These are phyloP conservation scores for Daldinia vernicosa DNA, from an alignment of 495 filamentous ascomycete genomes.

Conservation along the genomic window DNA sequence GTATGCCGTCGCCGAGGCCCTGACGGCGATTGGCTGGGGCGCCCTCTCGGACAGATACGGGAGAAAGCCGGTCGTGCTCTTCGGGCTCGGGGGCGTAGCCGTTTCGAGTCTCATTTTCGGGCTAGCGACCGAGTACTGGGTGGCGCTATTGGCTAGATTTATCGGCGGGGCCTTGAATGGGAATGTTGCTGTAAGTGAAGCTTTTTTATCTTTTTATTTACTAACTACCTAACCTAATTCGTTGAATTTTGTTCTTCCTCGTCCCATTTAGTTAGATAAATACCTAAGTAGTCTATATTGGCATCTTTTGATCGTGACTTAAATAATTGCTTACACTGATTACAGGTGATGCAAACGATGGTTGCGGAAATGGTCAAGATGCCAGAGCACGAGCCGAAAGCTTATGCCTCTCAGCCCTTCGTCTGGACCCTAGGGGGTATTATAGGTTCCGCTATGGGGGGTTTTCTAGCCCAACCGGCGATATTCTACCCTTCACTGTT, in stretches of 20 bases:
- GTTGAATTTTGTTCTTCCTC: too few relatives aligned
- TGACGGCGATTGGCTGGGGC: constrained; percentile 84
- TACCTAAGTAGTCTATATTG: not conserved
- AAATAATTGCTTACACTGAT: not conserved
- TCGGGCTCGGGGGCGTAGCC: constrained; percentile 81
- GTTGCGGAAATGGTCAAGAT: constrained; percentile 87
- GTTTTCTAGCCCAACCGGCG: constrained; percentile 80
- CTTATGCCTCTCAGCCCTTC: constrained; percentile 90
- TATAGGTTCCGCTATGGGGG: constrained; percentile 81
- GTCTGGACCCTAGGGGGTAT: constrained; percentile 89
- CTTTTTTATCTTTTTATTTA: not conserved
- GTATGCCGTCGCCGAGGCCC: constrained; percentile 87
- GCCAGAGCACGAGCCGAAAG: constrained; percentile 82
- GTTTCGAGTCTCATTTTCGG: constrained; percentile 89
- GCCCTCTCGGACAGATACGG: constrained; percentile 82
- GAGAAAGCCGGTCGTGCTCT: constrained; percentile 82
- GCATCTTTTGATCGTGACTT: not conserved
- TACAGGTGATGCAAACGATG: constrained; percentile 80
- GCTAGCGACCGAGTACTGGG: constrained; percentile 76
- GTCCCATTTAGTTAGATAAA: too few relatives aligned
- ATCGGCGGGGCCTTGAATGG: constrained; percentile 87
- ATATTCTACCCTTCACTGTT: constrained; percentile 77
- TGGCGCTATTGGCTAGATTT: constrained; percentile 80
- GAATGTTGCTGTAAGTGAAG: constrained; percentile 52
- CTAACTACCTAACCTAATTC: too few relatives aligned